Conservation (phyloP, 139 green algal species). For the Yamagishiella unicocca region DNA sequence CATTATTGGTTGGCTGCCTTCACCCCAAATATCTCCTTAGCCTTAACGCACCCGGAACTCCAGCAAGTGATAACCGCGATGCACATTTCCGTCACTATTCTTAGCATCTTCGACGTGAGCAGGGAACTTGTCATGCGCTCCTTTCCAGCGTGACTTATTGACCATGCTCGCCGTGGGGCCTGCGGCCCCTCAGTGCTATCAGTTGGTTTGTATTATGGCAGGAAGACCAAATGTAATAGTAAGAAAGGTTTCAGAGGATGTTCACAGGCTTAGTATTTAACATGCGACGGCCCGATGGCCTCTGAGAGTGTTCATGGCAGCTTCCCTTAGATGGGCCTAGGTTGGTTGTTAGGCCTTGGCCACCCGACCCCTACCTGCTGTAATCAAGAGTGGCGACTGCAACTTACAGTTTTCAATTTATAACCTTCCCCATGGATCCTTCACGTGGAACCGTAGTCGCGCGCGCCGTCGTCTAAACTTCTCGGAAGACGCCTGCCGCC, state of each 20-base stretch:
- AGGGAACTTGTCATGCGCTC: slow-evolving; percentile 17
- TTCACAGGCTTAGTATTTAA: background rate
- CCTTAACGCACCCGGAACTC: slow-evolving; percentile 26
- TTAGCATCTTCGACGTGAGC: slow-evolving; percentile 22
- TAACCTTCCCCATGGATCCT: too few species aligned
- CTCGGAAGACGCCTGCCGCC: too few species aligned
- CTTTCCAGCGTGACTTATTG: slow-evolving; percentile 26
- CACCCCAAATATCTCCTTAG: too few species aligned
- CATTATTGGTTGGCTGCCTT: too few species aligned
- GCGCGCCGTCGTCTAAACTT: too few species aligned
- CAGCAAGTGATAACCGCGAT: slow-evolving; percentile 15
- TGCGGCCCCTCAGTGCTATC: background rate
- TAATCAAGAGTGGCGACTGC: too few species aligned
- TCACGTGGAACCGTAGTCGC: too few species aligned
- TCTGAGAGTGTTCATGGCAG: background rate
- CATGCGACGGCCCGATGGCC: background rate
- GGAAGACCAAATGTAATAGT: background rate
- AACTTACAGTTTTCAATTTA: too few species aligned
- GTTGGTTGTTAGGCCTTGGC: background rate
- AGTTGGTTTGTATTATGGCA: background rate
- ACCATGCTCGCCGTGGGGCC: background rate
- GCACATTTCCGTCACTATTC: slow-evolving; percentile 20
- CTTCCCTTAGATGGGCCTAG: background rate
- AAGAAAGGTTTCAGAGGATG: background rate
- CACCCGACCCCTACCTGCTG: background rate